Percentiles rank a stretch among this genome's conserved stretches.
Evolutionary conservation across 768 basidiomycete genomes (phyloP).

Genomic region (Steccherinum ochraceum): DNA sequence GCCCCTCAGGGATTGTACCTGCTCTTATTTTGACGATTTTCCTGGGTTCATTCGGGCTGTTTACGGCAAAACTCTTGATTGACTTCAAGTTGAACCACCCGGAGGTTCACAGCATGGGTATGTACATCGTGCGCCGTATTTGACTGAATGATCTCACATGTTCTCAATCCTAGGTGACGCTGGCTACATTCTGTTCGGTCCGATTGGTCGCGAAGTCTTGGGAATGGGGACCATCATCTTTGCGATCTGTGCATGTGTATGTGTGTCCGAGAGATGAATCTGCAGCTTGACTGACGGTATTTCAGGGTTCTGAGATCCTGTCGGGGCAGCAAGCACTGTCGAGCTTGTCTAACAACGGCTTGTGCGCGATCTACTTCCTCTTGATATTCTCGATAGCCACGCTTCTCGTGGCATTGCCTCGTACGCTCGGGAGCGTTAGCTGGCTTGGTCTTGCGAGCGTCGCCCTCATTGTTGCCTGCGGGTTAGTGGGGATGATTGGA

Average conservation of each 20-base stretch:
- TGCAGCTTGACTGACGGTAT: background rate
- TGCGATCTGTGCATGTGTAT: conserved; percentile 33
- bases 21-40: conserved; percentile 48
- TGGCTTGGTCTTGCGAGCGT: conserved; percentile 43
- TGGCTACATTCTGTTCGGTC: conserved; percentile 43
- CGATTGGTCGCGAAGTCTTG: conserved; percentile 39
- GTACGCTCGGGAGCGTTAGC: conserved; percentile 39
- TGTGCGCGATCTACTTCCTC: conserved; percentile 40
- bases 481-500: conserved; percentile 44
- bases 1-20: conserved; percentile 38
- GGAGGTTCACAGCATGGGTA: conserved; percentile 48
- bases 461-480: conserved; percentile 36
- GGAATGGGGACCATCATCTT: conserved; percentile 43
- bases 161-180: conserved; percentile 35
- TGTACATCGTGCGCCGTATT: background rate
- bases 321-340: conserved; percentile 49
- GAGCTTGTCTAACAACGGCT: conserved; percentile 38
- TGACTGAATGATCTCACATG: background rate
- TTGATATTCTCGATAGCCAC: conserved; percentile 40
- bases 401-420: conserved; percentile 37
- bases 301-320: conserved; percentile 40
- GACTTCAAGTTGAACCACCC: conserved; percentile 55
- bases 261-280: background rate
- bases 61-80: conserved; percentile 45
- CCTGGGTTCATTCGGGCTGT: conserved; percentile 43